These are phyloP conservation scores for Camellia oleifera DNA, from an alignment of 179 eudicot species.

Conservation along the genomic window DNA sequence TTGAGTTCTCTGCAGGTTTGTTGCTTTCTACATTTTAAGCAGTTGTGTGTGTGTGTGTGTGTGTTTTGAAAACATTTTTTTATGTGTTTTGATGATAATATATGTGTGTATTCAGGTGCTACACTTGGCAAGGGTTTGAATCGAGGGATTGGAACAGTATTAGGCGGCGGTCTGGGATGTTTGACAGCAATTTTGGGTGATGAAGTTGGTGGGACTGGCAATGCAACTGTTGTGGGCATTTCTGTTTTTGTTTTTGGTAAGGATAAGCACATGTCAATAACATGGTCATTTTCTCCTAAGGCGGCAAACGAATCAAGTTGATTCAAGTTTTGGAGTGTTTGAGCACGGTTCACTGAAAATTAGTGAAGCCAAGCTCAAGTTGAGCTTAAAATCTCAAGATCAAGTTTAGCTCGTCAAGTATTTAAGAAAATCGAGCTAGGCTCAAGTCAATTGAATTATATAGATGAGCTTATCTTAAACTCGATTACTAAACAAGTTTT, in stretches of 20 bases:
- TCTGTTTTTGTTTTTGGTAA: conserved; percentile 59
- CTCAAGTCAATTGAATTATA: no score
- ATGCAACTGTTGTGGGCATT: conserved; percentile 31
- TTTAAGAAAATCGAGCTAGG: no score
- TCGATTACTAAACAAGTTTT: no score
- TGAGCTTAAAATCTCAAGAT: no score
- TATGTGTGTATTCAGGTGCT: conserved; percentile 40
- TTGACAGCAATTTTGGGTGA: conserved; percentile 47
- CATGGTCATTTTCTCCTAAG: background rate
- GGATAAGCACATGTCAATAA: background rate
- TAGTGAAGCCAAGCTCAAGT: no score
- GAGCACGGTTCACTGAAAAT: no score
- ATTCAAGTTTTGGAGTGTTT: background rate
- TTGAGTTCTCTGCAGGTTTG: conserved; percentile 64
- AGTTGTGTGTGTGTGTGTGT: background rate
- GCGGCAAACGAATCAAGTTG: background rate
- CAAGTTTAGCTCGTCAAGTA: no score
- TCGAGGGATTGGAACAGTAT: conserved; percentile 48
- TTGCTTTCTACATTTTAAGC: background rate
- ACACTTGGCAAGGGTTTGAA: conserved; percentile 61
- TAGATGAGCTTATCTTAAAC: no score
- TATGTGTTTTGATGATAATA: background rate
- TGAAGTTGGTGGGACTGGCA: conserved; percentile 40
- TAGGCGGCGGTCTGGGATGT: conserved; percentile 65
- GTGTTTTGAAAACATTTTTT: background rate